A percentile compares a stretch with the other conserved stretches of the same genome.
These are phyloP conservation scores for Arachnopeziza araneosa DNA, from an alignment of 2,329 filamentous ascomycete species.

Conservation along the genomic window DNA sequence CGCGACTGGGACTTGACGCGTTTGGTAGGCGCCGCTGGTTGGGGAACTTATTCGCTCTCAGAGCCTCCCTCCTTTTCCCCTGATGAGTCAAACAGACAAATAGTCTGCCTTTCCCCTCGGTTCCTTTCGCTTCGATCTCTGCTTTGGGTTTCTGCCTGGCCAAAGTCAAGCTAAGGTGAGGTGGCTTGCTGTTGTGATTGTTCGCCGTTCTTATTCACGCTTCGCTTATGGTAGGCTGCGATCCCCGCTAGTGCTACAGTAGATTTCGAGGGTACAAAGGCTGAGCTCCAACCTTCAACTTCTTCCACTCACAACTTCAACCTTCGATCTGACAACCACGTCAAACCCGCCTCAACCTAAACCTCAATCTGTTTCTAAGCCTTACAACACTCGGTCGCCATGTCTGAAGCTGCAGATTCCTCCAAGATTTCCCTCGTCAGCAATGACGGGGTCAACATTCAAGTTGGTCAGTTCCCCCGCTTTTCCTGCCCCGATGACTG, in stretches of 20 bases:
- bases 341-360: background rate
- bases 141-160: too few relatives aligned
- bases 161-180: too few relatives aligned
- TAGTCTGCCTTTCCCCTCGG: too few relatives aligned
- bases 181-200: background rate
- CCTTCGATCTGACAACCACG: background rate
- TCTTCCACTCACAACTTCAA: background rate
- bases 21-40: too few relatives aligned
- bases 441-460: conserved; percentile 44
- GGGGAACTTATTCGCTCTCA: too few relatives aligned
- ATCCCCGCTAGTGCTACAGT: background rate
- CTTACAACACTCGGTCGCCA: background rate
- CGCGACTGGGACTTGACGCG: too few relatives aligned
- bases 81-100: too few relatives aligned
- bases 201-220: background rate
- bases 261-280: background rate
- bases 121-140: too few relatives aligned
- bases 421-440: conserved; percentile 40
- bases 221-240: background rate
- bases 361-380: too few relatives aligned
- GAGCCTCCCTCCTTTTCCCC: too few relatives aligned
- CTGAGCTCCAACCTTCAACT: background rate
- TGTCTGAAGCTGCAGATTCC: background rate
- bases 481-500: background rate
- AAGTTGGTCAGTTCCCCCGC: conserved; percentile 40